These are phyloP conservation scores for Beauveria rudraprayagi DNA, from an alignment of 2,329 filamentous ascomycete genomes.

Conservation along the genomic window DNA sequence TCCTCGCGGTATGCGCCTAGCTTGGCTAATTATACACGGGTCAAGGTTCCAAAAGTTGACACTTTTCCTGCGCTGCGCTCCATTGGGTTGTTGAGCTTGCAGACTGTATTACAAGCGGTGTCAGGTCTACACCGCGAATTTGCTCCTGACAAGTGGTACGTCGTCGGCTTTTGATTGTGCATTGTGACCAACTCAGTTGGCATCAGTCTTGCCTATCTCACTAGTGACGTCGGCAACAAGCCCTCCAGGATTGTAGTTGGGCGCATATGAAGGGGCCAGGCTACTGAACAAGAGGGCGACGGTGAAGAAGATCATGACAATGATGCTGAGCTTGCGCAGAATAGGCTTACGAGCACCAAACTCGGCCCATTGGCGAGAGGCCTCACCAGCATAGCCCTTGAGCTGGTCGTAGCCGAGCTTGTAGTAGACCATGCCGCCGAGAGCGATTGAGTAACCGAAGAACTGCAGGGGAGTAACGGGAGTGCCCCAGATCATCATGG, in stretches of 20 bases:
- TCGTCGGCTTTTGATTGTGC: neutral
- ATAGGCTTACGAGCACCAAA: constrained; percentile 67
- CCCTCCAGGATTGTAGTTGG: constrained; percentile 45
- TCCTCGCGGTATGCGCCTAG: constrained; percentile 7
- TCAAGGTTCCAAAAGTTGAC: neutral
- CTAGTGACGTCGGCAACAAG: constrained; percentile 40
- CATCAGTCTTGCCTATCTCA: constrained; percentile 35
- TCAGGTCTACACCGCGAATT: neutral
- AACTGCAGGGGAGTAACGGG: constrained; percentile 68
- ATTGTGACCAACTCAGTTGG: constrained; percentile 8
- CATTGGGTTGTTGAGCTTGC: neutral
- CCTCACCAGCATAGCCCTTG: constrained; percentile 62
- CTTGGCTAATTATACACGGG: constrained; percentile 1
- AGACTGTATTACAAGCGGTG: neutral
- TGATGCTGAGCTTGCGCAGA: constrained; percentile 68
- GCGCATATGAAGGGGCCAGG: constrained; percentile 52
- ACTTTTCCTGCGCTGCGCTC: neutral
- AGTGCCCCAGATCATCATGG: constrained; percentile 75
- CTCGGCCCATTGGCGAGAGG: constrained; percentile 65
- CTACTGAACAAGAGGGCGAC: constrained; percentile 65
- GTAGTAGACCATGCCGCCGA: constrained; percentile 72
- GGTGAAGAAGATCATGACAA: constrained; percentile 52
- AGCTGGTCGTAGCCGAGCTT: constrained; percentile 69
- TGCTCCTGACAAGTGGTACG: neutral
- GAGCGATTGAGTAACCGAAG: constrained; percentile 76